Conservation (phyloP, 1,284 basidiomycete genomes). For the Malassezia vespertilionis region DNA sequence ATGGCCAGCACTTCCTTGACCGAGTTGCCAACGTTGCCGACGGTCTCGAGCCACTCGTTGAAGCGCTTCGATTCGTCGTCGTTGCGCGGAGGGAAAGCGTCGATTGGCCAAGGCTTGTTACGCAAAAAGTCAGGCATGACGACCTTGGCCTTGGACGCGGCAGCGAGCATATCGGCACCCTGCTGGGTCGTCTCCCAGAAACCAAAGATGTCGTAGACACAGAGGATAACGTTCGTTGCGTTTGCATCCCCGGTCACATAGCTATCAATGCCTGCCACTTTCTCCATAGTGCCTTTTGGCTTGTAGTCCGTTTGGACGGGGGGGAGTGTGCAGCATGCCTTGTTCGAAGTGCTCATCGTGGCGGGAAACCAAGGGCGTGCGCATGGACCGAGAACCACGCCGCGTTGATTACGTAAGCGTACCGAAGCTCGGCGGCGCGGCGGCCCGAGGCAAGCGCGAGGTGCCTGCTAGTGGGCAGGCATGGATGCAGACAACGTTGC, state of each 20-base stretch:
- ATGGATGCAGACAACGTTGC: too few species aligned
- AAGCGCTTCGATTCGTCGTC: slow-evolving; percentile 53
- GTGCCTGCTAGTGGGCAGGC: too few species aligned
- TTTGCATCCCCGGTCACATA: slow-evolving; percentile 47
- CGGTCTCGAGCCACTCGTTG: slow-evolving; percentile 37
- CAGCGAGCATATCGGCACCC: slow-evolving; percentile 55
- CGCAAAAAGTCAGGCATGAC: slow-evolving; percentile 62
- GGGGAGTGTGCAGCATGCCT: slow-evolving; percentile 51
- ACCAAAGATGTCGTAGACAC: slow-evolving; percentile 60
- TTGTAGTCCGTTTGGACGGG: slow-evolving; percentile 50
- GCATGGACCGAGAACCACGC: too few species aligned
- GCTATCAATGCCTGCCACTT: slow-evolving; percentile 26
- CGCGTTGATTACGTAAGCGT: too few species aligned
- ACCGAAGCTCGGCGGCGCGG: too few species aligned
- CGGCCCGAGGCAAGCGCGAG: too few species aligned
- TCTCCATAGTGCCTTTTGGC: slow-evolving; percentile 51
- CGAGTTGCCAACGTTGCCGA: slow-evolving; percentile 49
- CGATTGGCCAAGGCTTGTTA: slow-evolving; percentile 52
- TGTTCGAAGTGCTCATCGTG: slow-evolving; percentile 19
- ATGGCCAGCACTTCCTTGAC: slow-evolving; percentile 53
- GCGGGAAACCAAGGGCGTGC: too few species aligned
- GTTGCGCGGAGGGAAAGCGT: slow-evolving; percentile 53
- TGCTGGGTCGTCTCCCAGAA: slow-evolving; percentile 51
- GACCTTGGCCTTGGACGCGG: slow-evolving; percentile 49
- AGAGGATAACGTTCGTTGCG: slow-evolving; percentile 54